These are phyloP conservation scores for Medicago arabica DNA, from an alignment of 306 rosid species.

Conservation along the genomic window DNA sequence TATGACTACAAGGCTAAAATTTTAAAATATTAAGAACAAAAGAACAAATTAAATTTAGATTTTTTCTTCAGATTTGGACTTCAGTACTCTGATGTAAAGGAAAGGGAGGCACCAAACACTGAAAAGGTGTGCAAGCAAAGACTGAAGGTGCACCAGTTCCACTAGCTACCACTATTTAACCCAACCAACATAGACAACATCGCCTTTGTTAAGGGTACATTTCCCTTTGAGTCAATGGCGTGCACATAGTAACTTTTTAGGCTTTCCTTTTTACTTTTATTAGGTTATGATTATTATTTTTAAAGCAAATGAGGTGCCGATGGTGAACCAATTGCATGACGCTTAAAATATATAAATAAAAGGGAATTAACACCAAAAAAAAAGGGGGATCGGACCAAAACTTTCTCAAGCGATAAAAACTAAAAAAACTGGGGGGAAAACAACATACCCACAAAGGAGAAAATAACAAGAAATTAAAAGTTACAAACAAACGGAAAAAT, in stretches of 20 bases:
- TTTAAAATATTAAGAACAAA: neutral
- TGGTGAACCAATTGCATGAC: no score
- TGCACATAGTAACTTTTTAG: constrained; percentile 18
- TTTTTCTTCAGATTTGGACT: neutral
- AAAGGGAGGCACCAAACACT: constrained; percentile 2
- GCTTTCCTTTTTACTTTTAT: neutral
- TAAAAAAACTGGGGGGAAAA: no score
- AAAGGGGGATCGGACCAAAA: no score
- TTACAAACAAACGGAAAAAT: no score
- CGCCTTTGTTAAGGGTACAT: constrained; percentile 17
- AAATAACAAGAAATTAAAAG: no score
- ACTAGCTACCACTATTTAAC: constrained; percentile 3
- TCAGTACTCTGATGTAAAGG: neutral
- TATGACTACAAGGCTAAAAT: neutral
- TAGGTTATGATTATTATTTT: neutral
- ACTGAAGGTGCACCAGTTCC: constrained; percentile 17
- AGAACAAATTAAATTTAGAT: neutral
- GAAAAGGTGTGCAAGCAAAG: constrained; percentile 12
- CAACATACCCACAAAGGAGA: no score
- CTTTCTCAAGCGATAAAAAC: no score
- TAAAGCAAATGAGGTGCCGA: no score
- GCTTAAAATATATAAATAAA: no score
- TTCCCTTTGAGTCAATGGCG: constrained; percentile 31
- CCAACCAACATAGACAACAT: constrained; percentile 24
- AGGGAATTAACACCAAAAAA: no score